A percentile compares a stretch with the other conserved stretches of the same genome.
Conservation (phyloP, 2,329 filamentous ascomycete species). For the Penicillium concentricum region DNA sequence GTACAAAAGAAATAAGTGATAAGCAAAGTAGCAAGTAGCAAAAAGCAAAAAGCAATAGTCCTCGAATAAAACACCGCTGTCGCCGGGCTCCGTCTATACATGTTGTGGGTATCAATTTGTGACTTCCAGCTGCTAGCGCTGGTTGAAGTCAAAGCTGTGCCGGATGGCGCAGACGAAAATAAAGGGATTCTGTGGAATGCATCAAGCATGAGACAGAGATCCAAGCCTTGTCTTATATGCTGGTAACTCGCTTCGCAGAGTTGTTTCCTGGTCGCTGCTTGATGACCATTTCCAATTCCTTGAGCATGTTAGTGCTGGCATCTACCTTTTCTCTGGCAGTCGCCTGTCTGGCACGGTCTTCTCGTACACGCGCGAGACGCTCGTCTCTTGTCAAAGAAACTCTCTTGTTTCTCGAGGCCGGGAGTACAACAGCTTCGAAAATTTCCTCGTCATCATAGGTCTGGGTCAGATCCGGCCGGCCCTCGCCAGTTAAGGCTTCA, state of each 20-base stretch:
- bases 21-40: slow-evolving; percentile 3
- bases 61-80: slow-evolving; percentile 27
- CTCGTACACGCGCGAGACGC: slow-evolving; percentile 80
- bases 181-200: slow-evolving; percentile 1
- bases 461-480: slow-evolving; percentile 34
- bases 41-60: slow-evolving; percentile 7
- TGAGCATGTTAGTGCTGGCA: slow-evolving; percentile 83
- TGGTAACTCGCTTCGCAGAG: slow-evolving; percentile 45
- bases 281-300: slow-evolving; percentile 89
- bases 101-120: slow-evolving; percentile 35
- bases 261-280: slow-evolving; percentile 51
- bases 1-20: slow-evolving; percentile 10
- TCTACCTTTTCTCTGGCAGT: slow-evolving; percentile 71
- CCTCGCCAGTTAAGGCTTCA: slow-evolving; percentile 73
- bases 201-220: not conserved
- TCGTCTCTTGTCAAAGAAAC: slow-evolving; percentile 78
- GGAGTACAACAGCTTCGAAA: slow-evolving; percentile 85
- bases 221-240: slow-evolving; percentile 34
- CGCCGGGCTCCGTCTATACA: slow-evolving; percentile 35
- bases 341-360: slow-evolving; percentile 76
- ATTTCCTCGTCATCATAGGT: slow-evolving; percentile 66
- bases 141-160: slow-evolving; percentile 9
- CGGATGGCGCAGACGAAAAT: not conserved
- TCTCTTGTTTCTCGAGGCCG: slow-evolving; percentile 60
- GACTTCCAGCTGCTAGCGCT: slow-evolving; percentile 17